A percentile compares a stretch with the other conserved stretches of the same genome.
These are phyloP conservation scores for Neoboletus brunneissimus DNA, from an alignment of 768 basidiomycete genomes.

Conservation along the genomic window DNA sequence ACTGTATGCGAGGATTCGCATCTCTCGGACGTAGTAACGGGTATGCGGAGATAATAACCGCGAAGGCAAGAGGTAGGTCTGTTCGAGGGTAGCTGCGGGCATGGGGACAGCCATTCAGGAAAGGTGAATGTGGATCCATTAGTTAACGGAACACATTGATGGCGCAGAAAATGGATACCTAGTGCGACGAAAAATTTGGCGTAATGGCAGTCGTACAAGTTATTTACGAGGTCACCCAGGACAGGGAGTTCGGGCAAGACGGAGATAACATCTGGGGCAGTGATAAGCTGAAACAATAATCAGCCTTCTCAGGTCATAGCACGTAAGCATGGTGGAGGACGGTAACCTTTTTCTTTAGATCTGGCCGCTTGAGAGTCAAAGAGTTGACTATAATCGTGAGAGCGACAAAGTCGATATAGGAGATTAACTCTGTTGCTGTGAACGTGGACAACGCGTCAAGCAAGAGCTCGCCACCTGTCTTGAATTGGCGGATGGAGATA, in stretches of 20 bases:
- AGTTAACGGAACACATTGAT: background rate
- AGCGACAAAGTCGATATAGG: slow-evolving; percentile 87
- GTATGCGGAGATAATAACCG: slow-evolving; percentile 83
- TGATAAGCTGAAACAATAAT: slow-evolving; percentile 58
- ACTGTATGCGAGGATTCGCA: slow-evolving; percentile 90
- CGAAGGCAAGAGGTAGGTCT: slow-evolving; percentile 82
- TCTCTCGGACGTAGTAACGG: slow-evolving; percentile 89
- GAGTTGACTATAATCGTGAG: slow-evolving; percentile 79
- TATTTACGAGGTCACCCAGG: slow-evolving; percentile 80
- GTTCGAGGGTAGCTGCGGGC: slow-evolving; percentile 76
- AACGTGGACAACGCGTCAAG: slow-evolving; percentile 93
- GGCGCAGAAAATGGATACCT: slow-evolving; percentile 43
- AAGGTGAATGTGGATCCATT: slow-evolving; percentile 3
- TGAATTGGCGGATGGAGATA: slow-evolving; percentile 87
- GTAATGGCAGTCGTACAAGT: slow-evolving; percentile 90
- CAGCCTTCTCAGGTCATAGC: background rate
- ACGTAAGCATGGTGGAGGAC: background rate
- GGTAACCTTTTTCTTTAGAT: slow-evolving; percentile 69
- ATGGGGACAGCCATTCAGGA: background rate
- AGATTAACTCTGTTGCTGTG: slow-evolving; percentile 85
- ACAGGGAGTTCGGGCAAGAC: slow-evolving; percentile 79
- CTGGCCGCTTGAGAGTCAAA: slow-evolving; percentile 73
- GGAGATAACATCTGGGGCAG: slow-evolving; percentile 83
- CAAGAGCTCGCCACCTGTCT: slow-evolving; percentile 78
- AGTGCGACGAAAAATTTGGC: slow-evolving; percentile 91